These are phyloP conservation scores for Grammothele lineata DNA, from an alignment of 768 basidiomycete species.

Conservation along the genomic window DNA sequence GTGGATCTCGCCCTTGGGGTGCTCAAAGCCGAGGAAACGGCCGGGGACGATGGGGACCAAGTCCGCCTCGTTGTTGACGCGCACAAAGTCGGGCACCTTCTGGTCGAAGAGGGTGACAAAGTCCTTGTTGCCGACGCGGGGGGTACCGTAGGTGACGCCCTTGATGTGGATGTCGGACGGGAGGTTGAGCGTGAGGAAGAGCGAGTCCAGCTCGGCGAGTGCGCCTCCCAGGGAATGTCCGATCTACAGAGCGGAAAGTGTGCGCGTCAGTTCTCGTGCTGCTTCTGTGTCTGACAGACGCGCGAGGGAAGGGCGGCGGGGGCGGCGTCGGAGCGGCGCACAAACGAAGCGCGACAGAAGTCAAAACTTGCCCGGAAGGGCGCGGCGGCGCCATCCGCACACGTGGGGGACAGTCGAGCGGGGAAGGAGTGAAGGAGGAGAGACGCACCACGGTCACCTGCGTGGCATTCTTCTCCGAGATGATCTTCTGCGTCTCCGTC, in stretches of 20 bases:
- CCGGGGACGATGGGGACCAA: conserved; percentile 55
- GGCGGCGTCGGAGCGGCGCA: too few species aligned
- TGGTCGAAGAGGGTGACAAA: conserved; percentile 36
- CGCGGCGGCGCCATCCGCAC: too few species aligned
- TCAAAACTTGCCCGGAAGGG: too few species aligned
- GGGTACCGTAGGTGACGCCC: conserved; percentile 45
- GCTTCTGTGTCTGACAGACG: too few species aligned
- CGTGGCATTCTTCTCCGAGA: conserved; percentile 34
- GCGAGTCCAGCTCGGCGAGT: conserved; percentile 28
- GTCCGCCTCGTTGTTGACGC: conserved; percentile 37
- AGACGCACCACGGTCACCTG: conserved; percentile 40
- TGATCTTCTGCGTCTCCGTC: conserved; percentile 37
- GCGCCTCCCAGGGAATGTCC: conserved; percentile 32
- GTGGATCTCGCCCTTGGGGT: conserved; percentile 52
- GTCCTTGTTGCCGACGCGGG: conserved; percentile 48
- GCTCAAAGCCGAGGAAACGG: conserved; percentile 45
- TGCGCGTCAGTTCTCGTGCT: too few species aligned
- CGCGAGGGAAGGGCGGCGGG: too few species aligned
- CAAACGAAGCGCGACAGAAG: too few species aligned
- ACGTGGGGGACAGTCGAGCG: too few species aligned
- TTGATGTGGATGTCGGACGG: conserved; percentile 31
- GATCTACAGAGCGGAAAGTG: conserved; percentile 10
- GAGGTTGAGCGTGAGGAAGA: conserved; percentile 28
- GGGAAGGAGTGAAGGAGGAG: background rate
- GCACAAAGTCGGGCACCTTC: conserved; percentile 28